phyloP scores from a whole-genome alignment of 2,329 filamentous ascomycete species.

The Scedosporium minutisporum region DNA sequence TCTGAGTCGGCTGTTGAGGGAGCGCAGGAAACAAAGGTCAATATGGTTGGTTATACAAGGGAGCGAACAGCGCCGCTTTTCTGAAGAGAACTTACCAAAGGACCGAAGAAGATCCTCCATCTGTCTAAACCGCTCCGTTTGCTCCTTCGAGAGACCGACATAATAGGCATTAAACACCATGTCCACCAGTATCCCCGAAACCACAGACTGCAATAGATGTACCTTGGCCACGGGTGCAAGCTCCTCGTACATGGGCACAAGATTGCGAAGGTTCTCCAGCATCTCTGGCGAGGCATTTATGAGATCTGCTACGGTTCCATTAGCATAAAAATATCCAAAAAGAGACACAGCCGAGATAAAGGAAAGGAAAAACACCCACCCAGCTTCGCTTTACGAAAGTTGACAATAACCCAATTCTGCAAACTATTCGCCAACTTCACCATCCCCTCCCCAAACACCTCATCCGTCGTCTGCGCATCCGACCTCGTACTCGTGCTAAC shows the following conservation, averaged over 20 bases:
- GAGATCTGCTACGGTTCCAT: constrained; percentile 26
- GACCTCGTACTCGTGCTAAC: constrained; percentile 57
- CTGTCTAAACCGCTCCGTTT: constrained; percentile 38
- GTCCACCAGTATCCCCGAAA: constrained; percentile 50
- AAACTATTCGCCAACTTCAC: constrained; percentile 54
- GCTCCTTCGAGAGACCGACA: constrained; percentile 48
- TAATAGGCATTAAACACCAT: constrained; percentile 54
- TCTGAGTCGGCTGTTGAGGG: constrained; percentile 29
- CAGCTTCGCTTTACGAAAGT: constrained; percentile 55
- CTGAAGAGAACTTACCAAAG: constrained; percentile 13
- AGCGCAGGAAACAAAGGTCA: constrained; percentile 8
- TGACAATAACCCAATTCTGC: constrained; percentile 65
- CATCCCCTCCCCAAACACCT: constrained; percentile 55
- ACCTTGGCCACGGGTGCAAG: constrained; percentile 47
- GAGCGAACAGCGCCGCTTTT: neutral
- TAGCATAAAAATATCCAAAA: neutral
- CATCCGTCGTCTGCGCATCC: constrained; percentile 54
- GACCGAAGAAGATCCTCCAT: constrained; percentile 34
- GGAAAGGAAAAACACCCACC: constrained; percentile 24
- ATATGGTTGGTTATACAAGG: neutral
- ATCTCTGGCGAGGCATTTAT: constrained; percentile 29
- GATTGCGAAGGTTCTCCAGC: constrained; percentile 30
- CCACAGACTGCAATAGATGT: constrained; percentile 52
- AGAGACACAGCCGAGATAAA: neutral
- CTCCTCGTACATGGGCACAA: constrained; percentile 50